A percentile compares a stretch with the other conserved stretches of the same genome.
Evolutionary conservation across 352 stramenopile genomes (phyloP).

Genomic region (Phytophthora kernoviae): DNA sequence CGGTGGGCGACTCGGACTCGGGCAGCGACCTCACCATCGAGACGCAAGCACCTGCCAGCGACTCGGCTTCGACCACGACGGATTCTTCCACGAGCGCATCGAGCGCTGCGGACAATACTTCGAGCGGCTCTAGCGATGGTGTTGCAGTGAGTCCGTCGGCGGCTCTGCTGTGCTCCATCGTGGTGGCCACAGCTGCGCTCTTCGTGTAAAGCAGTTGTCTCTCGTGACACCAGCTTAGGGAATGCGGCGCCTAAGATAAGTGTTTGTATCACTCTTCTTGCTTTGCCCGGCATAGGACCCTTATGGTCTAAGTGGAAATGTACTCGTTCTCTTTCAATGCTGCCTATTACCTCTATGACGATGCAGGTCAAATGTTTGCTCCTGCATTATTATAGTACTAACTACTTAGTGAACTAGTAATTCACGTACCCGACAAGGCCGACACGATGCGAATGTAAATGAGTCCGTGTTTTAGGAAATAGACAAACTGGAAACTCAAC

Average conservation of each 20-base stretch:
- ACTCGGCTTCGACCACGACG: conserved; percentile 15
- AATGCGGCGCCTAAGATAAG: not conserved
- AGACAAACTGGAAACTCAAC: not conserved
- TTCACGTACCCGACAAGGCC: too few species aligned
- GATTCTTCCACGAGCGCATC: conserved; percentile 26
- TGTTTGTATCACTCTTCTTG: not conserved
- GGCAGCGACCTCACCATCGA: conserved; percentile 32
- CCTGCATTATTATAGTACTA: too few species aligned
- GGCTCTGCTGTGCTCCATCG: conserved; percentile 21
- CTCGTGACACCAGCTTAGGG: not conserved
- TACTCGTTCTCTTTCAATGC: not conserved
- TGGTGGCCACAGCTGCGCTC: conserved; percentile 25
- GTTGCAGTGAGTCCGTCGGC: conserved; percentile 11
- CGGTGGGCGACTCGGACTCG: conserved; percentile 32
- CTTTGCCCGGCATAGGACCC: not conserved
- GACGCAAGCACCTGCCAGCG: conserved; percentile 21
- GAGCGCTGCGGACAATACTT: conserved; percentile 22
- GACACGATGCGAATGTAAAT: too few species aligned
- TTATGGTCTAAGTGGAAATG: not conserved
- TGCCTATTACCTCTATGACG: not conserved
- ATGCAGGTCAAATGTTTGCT: too few species aligned
- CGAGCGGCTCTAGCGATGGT: conserved; percentile 22
- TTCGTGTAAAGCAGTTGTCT: conserved; percentile 28
- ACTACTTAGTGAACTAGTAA: too few species aligned
- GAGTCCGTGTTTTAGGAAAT: conserved; percentile 6